Evolutionary conservation across 2,329 filamentous ascomycete genomes (phyloP).

Genomic region (Cercospora nicotianae): DNA sequence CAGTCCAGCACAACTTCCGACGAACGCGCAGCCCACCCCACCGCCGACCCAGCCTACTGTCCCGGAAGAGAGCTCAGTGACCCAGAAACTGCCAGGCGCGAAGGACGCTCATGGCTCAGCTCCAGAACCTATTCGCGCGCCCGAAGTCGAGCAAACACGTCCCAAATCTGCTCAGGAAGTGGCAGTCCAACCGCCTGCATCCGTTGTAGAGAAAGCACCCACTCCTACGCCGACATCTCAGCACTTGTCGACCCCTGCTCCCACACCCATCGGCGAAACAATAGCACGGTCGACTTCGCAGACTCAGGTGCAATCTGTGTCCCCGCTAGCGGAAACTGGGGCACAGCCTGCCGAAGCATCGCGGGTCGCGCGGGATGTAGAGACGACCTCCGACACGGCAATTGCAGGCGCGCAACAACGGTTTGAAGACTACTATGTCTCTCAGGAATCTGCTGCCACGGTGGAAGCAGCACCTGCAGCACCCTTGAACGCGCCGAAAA

Average conservation of each 20-base stretch:
- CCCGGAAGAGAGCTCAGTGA: constrained; percentile 4
- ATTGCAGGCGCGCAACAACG: constrained; percentile 9
- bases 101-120: constrained; percentile 18
- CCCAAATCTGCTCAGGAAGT: not conserved
- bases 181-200: not conserved
- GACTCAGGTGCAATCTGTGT: not conserved
- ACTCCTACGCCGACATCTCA: not conserved
- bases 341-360: not conserved
- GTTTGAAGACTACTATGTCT: constrained; percentile 11
- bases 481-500: not conserved
- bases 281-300: constrained; percentile 1
- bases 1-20: constrained; percentile 5
- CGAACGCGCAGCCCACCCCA: constrained; percentile 23
- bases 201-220: not conserved
- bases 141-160: constrained; percentile 14
- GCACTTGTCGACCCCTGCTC: not conserved
- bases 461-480: not conserved
- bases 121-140: constrained; percentile 20
- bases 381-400: not conserved
- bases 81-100: not conserved
- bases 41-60: constrained; percentile 19
- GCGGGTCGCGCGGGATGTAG: not conserved
- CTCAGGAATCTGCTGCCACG: not conserved
- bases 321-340: not conserved
- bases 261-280: not conserved